These are phyloP conservation scores for Rhytidiadelphus loreus DNA, from an alignment of 225 moss, liverwort and hornwort species.

Conservation along the genomic window DNA sequence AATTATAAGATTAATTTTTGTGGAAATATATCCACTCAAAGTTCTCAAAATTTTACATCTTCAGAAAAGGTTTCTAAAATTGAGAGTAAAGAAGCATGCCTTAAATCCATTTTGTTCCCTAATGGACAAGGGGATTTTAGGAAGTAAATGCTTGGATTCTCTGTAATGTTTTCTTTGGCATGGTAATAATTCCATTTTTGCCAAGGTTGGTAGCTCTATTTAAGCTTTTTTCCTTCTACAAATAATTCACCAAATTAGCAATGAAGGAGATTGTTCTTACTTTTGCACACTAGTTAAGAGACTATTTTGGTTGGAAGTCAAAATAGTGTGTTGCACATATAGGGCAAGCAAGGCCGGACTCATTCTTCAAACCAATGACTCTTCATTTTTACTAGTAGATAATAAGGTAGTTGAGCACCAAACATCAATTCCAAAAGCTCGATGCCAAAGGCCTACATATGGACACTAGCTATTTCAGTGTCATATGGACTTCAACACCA, in stretches of 20 bases:
- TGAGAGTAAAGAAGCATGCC: fast-evolving
- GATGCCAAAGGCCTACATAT: not conserved
- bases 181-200: not conserved
- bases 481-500: too few relatives aligned
- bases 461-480: fast-evolving
- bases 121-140: not conserved
- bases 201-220: fast-evolving
- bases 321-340: fast-evolving
- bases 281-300: not conserved
- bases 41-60: too few relatives aligned
- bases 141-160: not conserved
- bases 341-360: not conserved
- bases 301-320: not conserved
- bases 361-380: not conserved
- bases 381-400: not conserved
- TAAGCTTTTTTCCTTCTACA: not conserved
- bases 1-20: not conserved
- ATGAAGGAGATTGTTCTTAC: not conserved
- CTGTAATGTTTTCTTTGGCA: not conserved
- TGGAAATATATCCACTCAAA: not conserved
- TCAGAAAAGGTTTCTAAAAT: not conserved
- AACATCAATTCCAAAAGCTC: not conserved
- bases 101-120: not conserved
- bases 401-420: not conserved
- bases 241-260: not conserved